These are phyloP conservation scores for Fusarium praegraminearum DNA, from an alignment of 2,329 filamentous ascomycete species.

Conservation along the genomic window DNA sequence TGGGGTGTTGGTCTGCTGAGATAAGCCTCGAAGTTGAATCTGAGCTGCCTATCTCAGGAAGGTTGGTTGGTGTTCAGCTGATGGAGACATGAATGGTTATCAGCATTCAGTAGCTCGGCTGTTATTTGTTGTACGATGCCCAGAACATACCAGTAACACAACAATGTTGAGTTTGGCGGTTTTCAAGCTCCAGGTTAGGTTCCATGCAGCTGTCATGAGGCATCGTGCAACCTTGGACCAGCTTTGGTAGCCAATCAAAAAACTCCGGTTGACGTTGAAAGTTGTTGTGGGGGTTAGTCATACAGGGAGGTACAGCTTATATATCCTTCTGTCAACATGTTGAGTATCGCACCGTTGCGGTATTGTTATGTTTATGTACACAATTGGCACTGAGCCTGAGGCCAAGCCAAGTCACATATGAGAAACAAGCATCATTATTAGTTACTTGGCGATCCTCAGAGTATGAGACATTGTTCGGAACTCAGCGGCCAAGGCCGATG, in stretches of 20 bases:
- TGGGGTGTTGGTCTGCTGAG: constrained; percentile 43
- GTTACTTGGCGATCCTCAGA: background rate
- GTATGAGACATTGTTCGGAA: background rate
- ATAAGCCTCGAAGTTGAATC: constrained; percentile 36
- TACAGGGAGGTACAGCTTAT: background rate
- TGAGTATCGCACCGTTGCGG: background rate
- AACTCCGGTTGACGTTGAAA: background rate
- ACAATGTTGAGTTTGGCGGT: background rate
- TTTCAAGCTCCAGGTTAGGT: constrained; percentile 7
- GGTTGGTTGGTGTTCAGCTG: constrained; percentile 2
- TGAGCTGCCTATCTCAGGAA: constrained; percentile 5
- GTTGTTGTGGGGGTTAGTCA: background rate
- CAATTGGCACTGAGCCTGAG: background rate
- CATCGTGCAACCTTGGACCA: constrained; percentile 24
- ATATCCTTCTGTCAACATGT: background rate
- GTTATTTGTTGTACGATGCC: background rate
- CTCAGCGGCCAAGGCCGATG: background rate
- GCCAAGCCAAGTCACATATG: too few species aligned
- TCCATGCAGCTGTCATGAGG: constrained; percentile 22
- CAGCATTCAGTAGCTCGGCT: background rate
- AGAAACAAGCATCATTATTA: too few species aligned
- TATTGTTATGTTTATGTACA: background rate
- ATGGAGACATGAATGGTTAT: constrained; percentile 1
- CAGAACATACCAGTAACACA: background rate
- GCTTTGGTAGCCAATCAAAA: constrained; percentile 20